Conservation (phyloP, 225 moss, liverwort and hornwort genomes). For the Anthoceros angustus region DNA sequence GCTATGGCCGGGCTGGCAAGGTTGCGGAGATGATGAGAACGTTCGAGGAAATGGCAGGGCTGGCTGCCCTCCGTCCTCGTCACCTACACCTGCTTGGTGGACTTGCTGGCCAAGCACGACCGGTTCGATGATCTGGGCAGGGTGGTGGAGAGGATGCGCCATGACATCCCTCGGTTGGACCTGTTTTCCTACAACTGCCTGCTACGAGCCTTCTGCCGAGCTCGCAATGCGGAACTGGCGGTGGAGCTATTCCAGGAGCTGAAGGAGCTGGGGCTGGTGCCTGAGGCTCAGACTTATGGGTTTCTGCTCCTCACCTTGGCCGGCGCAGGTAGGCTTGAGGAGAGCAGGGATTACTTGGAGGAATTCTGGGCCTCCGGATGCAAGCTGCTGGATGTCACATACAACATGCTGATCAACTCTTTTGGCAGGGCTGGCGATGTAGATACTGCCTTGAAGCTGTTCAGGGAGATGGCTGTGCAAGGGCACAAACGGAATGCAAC, state of each 20-base stretch:
- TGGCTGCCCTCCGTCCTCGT: neutral
- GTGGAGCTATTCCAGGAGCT: neutral
- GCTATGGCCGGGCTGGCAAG: neutral
- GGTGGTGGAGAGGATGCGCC: neutral
- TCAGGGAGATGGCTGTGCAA: neutral
- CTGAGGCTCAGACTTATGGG: neutral
- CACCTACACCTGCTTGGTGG: neutral
- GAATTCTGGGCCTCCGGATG: neutral
- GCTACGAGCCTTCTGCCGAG: neutral
- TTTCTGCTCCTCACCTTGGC: neutral
- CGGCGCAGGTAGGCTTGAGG: neutral
- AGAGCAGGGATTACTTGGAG: neutral
- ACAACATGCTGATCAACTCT: neutral
- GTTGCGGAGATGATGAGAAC: neutral
- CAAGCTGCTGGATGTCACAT: neutral
- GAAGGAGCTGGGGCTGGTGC: neutral
- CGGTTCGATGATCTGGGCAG: neutral
- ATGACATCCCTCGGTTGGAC: neutral
- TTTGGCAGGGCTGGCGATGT: slow-evolving; percentile 2
- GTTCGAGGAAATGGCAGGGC: neutral
- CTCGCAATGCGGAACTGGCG: neutral
- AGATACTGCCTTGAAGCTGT: neutral
- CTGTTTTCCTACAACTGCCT: neutral
- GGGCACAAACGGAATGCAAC: neutral
- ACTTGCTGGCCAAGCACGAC: neutral